phyloP scores from a whole-genome alignment of 2,329 filamentous ascomycete species.

The Bertia moriformis region DNA sequence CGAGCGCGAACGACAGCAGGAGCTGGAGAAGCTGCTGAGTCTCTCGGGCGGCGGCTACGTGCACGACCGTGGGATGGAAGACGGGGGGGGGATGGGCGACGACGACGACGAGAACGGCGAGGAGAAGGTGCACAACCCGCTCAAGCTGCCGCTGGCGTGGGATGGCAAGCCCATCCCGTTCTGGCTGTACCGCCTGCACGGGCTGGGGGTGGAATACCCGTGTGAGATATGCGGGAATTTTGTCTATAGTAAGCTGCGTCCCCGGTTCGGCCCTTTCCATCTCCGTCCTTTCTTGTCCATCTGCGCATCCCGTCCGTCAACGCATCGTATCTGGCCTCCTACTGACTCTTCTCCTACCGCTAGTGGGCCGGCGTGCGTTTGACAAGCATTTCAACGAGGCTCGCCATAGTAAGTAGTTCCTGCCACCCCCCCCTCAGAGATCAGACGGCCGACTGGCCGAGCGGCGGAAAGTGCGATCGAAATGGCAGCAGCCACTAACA shows the following conservation, averaged over 20 bases:
- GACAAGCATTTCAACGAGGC: conserved; percentile 67
- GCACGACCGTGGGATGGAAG: conserved; percentile 24
- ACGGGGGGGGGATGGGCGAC: conserved; percentile 22
- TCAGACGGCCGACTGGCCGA: too few species aligned
- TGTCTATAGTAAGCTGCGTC: too few species aligned
- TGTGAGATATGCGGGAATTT: conserved; percentile 68
- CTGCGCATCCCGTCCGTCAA: too few species aligned
- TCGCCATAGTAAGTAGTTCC: too few species aligned
- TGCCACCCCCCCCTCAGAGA: conserved; percentile 60
- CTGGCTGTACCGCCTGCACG: conserved; percentile 67
- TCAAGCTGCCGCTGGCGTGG: conserved; percentile 62
- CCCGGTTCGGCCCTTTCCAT: too few species aligned
- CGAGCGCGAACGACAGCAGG: conserved; percentile 58
- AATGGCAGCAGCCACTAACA: too few species aligned
- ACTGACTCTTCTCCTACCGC: too few species aligned
- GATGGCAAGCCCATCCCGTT: conserved; percentile 67
- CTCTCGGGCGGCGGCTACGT: conserved; percentile 9
- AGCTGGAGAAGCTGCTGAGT: conserved; percentile 50
- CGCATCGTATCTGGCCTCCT: too few species aligned
- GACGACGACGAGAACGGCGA: conserved; percentile 43
- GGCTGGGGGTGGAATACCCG: conserved; percentile 59
- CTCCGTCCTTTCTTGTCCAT: too few species aligned
- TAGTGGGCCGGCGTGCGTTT: conserved; percentile 60
- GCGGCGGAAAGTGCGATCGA: too few species aligned
- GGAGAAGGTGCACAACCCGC: conserved; percentile 60